Evolutionary conservation across 495 filamentous ascomycete genomes (phyloP), one percentile per base, ranked within the genome.

Genomic region (Elasticomyces elasticus): DNA sequence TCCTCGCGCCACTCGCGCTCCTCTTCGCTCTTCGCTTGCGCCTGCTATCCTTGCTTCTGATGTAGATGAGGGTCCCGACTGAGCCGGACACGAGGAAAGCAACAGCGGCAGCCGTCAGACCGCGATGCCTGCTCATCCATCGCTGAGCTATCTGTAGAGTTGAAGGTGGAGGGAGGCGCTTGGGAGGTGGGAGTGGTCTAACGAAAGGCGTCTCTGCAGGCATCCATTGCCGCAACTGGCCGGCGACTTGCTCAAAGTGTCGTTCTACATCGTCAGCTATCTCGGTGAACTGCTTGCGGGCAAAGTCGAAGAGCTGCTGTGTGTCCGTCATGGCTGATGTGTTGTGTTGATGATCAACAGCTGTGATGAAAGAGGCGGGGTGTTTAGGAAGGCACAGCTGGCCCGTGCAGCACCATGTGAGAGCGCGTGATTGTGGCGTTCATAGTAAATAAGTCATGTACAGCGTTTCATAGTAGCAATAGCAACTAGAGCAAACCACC

Each of bases 1-100:
- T 80, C 49, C 90, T 74, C 10, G 86, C 83, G n/a, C 92, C 92
- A 72, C 87, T 94, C 13, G 76, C 74, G 6, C 86, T 85, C 25
- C 85, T 77, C 66, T 73, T 78, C 9, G 90, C 92, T 56, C 85
- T 79, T 57, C 89, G 76, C 61, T 83, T 81, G 67, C 80, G 83
- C 5, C 75, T 73, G 58, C 76, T 67, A 10, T 75, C 65, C 48
- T 75, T 81, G 58, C 76, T 82, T 48, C 71, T 79, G 48, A 80
- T 75, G 61, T 81, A 83, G 52, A 85, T 70, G 47, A 84, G 83
- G n/a, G 74, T 77, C 1, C 78, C 74, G 1, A 61, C 30, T 0
- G 52, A 47, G 20, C 60, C 56, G 19, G 83, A 84, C 22, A 86
- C 84, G 35, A 85, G 67, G 50, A 82, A 83, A 4, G 86, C 71